A percentile compares a stretch with the other conserved stretches of the same genome.
Evolutionary conservation across 495 filamentous ascomycete genomes (phyloP).

Genomic region (Hypoxylon cercidicola): DNA sequence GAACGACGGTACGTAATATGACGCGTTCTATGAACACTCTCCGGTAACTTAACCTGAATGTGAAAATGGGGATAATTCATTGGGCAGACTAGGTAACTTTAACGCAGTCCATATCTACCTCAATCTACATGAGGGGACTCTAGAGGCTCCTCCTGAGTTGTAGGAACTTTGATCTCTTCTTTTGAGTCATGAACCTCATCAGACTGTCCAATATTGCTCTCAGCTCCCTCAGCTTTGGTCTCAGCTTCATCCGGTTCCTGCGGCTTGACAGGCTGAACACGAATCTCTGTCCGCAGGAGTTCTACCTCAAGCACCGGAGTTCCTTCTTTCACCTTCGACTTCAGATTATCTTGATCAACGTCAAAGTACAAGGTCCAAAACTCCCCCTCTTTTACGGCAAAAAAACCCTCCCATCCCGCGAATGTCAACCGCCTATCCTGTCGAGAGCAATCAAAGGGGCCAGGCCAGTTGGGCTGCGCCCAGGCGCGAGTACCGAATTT

Average conservation of each 20-base stretch:
- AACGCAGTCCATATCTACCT: conserved; percentile 2
- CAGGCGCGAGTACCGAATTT: conserved; percentile 57
- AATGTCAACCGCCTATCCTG: conserved; percentile 58
- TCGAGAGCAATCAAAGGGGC: conserved; percentile 59
- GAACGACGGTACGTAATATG: no score
- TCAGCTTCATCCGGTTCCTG: conserved; percentile 4
- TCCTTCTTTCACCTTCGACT: conserved; percentile 45
- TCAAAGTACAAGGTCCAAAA: conserved; percentile 63
- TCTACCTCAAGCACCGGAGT: conserved; percentile 54
- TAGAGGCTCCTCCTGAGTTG: neutral
- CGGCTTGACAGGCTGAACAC: conserved; percentile 30
- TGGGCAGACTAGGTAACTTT: no score
- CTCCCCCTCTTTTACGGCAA: conserved; percentile 55
- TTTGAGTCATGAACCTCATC: neutral
- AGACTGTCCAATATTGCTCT: neutral
- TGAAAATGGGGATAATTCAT: no score
- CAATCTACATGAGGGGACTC: conserved; percentile 37
- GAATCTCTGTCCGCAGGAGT: conserved; percentile 55
- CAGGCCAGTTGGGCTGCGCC: conserved; percentile 52
- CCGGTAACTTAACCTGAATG: no score
- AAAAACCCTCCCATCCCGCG: conserved; percentile 63
- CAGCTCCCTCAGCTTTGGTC: neutral
- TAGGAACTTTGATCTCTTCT: neutral
- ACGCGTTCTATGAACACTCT: no score
- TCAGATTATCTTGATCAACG: conserved; percentile 55